Conservation (phyloP, 1,139 yeast genomes). For the Spathaspora sp. region DNA sequence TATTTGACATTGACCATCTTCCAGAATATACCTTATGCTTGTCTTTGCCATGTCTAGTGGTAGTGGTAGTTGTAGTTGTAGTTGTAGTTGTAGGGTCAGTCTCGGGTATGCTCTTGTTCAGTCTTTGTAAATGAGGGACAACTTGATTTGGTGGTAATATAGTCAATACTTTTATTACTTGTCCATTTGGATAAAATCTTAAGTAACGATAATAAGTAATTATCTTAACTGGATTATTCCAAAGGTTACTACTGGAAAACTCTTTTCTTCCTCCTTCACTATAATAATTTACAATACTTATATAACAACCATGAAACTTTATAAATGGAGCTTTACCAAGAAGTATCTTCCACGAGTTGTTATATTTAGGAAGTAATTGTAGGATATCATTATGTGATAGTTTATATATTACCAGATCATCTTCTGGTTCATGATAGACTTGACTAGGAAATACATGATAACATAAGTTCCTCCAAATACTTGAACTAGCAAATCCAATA, state of each 20-base stretch:
- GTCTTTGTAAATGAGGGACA: constrained; percentile 51
- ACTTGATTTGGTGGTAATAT: constrained; percentile 64
- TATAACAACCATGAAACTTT: constrained; percentile 80
- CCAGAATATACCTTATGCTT: constrained; percentile 46
- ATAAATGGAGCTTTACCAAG: constrained; percentile 56
- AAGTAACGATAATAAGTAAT: constrained; percentile 86
- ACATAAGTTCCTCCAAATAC: constrained; percentile 60
- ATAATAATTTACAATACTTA: constrained; percentile 80
- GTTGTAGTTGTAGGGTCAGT: constrained; percentile 12
- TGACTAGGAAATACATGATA: constrained; percentile 58
- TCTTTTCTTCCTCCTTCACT: constrained; percentile 75
- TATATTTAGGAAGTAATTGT: constrained; percentile 46
- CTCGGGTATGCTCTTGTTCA: constrained; percentile 20
- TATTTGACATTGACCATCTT: constrained; percentile 48
- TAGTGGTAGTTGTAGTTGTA: not conserved
- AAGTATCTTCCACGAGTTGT: constrained; percentile 57
- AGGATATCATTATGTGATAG: constrained; percentile 39
- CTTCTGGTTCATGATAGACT: constrained; percentile 38
- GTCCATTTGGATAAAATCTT: constrained; percentile 79
- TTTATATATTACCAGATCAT: constrained; percentile 25
- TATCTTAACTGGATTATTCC: constrained; percentile 76
- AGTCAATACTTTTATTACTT: constrained; percentile 63
- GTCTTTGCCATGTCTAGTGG: not conserved
- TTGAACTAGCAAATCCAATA: constrained; percentile 56
- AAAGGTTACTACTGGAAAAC: constrained; percentile 52